Evolutionary conservation across 2,329 filamentous ascomycete species (phyloP).

Genomic region (Dothideomycetes sp.): DNA sequence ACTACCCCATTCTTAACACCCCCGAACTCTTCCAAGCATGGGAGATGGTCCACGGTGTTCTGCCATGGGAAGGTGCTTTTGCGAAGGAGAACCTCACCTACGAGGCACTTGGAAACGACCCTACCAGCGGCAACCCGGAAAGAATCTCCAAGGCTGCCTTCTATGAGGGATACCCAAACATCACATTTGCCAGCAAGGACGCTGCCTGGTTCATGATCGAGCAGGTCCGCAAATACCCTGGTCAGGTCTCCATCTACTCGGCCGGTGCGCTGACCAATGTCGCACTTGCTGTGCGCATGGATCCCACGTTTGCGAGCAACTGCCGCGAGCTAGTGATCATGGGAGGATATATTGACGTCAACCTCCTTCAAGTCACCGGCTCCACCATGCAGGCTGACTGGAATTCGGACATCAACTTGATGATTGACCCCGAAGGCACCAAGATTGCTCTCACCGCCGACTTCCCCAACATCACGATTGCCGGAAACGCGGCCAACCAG

Average conservation of each 20-base stretch:
- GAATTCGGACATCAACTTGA: slow-evolving; percentile 27
- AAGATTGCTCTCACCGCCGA: slow-evolving; percentile 38
- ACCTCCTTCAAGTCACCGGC: slow-evolving; percentile 19
- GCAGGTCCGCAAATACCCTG: slow-evolving; percentile 36
- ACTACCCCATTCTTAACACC: slow-evolving; percentile 38
- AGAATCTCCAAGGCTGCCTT: slow-evolving; percentile 32
- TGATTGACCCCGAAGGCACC: slow-evolving; percentile 39
- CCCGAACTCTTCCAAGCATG: slow-evolving; percentile 33
- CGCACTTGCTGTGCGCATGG: slow-evolving; percentile 35
- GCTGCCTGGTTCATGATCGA: slow-evolving; percentile 37
- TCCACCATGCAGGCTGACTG: slow-evolving; percentile 8
- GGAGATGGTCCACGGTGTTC: slow-evolving; percentile 32
- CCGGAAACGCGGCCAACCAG: slow-evolving; percentile 38
- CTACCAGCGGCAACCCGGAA: slow-evolving; percentile 33
- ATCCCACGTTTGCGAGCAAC: slow-evolving; percentile 34
- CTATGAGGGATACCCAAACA: slow-evolving; percentile 36
- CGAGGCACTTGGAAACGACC: slow-evolving; percentile 32
- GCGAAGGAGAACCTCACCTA: slow-evolving; percentile 30
- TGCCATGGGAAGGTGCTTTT: slow-evolving; percentile 38
- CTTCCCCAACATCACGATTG: slow-evolving; percentile 35
- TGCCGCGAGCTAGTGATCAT: slow-evolving; percentile 39
- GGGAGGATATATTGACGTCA: slow-evolving; percentile 38
- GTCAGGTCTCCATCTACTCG: slow-evolving; percentile 37
- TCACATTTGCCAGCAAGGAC: slow-evolving; percentile 25
- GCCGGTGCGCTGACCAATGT: slow-evolving; percentile 39